Percentiles rank a stretch among this genome's conserved stretches.
phyloP scores from a whole-genome alignment of 1,284 basidiomycete species.

The Sporisorium iseilematis-ciliati region DNA sequence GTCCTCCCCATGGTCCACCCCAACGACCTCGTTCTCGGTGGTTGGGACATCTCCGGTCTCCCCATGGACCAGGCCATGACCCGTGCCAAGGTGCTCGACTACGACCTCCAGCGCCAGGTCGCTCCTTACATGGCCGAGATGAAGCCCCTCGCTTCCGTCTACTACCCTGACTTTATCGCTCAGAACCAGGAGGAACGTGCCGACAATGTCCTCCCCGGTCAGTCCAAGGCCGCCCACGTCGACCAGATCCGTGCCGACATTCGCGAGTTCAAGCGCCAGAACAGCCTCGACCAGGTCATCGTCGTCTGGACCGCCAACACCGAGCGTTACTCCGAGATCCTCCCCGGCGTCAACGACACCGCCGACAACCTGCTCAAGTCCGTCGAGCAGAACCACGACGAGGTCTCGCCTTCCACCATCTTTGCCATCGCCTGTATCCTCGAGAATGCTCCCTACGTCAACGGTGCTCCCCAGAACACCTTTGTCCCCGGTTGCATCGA shows the following conservation, averaged over 20 bases:
- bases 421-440: constrained; percentile 97
- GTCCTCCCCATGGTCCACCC: constrained; percentile 98
- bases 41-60: constrained; percentile 94
- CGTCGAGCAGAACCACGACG: constrained; percentile 86
- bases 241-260: constrained; percentile 93
- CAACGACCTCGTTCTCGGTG: constrained; percentile 94
- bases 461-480: constrained; percentile 98
- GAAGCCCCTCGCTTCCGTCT: constrained; percentile 91
- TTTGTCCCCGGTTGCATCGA: constrained; percentile 95
- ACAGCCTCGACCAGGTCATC: constrained; percentile 83
- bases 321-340: constrained; percentile 94
- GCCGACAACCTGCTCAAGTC: constrained; percentile 86
- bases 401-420: constrained; percentile 93
- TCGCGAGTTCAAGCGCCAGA: constrained; percentile 87
- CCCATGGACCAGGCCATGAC: constrained; percentile 92
- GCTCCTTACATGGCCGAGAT: constrained; percentile 85
- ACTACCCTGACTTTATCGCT: constrained; percentile 80
- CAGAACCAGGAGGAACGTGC: constrained; percentile 97
- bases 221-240: constrained; percentile 89
- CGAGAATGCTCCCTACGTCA: constrained; percentile 94
- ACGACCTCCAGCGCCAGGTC: constrained; percentile 96
- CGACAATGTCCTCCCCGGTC: constrained; percentile 88
- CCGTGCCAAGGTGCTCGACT: constrained; percentile 93
- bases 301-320: constrained; percentile 99
- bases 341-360: constrained; percentile 95